Evolutionary conservation across 1,139 yeast genomes (phyloP).

Genomic region (Debaryomyces coudertii): DNA sequence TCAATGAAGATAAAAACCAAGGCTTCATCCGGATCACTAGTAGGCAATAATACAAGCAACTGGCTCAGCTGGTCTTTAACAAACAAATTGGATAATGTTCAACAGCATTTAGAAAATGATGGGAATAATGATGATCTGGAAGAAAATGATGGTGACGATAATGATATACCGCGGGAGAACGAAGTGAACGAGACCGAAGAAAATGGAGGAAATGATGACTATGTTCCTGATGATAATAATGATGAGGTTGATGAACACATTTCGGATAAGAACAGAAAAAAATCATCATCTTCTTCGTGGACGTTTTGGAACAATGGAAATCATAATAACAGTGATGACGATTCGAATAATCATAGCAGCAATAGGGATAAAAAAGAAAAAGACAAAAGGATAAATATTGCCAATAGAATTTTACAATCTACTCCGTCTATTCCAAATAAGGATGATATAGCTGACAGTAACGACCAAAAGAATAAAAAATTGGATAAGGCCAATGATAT

Average conservation of each 20-base stretch:
- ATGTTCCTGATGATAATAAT: constrained; percentile 28
- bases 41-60: constrained; percentile 25
- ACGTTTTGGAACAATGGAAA: constrained; percentile 37
- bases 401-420: constrained; percentile 42
- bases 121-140: constrained; percentile 11
- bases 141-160: constrained; percentile 16
- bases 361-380: constrained; percentile 15
- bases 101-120: constrained; percentile 1
- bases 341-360: constrained; percentile 13
- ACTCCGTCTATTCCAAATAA: constrained; percentile 32
- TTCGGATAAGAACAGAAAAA: constrained; percentile 28
- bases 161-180: constrained; percentile 5
- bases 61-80: constrained; percentile 24
- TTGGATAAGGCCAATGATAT: constrained; percentile 47
- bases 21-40: constrained; percentile 24
- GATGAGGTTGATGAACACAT: constrained; percentile 43
- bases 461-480: constrained; percentile 53
- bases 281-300: constrained; percentile 33
- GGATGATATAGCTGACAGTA: constrained; percentile 18
- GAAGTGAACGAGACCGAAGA: constrained; percentile 19
- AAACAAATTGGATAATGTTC: constrained; percentile 7
- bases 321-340: constrained; percentile 14
- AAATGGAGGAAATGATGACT: constrained; percentile 28
- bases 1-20: constrained; percentile 16
- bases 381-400: constrained; percentile 16